A percentile compares a stretch with the other conserved stretches of the same genome.
Evolutionary conservation across 2,329 filamentous ascomycete genomes (phyloP).

Genomic region (Didymella arachidicola): DNA sequence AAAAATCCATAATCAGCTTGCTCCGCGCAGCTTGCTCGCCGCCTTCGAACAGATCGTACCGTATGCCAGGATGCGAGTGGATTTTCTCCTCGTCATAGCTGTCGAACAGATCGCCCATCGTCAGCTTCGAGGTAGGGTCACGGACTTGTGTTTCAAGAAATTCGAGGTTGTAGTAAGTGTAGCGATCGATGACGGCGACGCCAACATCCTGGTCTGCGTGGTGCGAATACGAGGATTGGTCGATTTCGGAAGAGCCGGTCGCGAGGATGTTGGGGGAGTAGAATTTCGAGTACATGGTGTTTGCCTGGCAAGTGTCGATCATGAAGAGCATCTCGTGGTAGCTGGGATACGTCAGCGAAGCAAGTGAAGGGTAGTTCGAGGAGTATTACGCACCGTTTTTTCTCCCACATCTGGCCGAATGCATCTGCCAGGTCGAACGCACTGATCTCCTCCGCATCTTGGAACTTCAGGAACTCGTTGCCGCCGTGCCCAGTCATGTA

Average conservation of each 20-base stretch:
- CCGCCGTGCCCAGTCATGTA: conserved; percentile 99
- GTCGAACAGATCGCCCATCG: conserved; percentile 92
- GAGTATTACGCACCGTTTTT: conserved; percentile 73
- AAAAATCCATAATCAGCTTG: conserved; percentile 92
- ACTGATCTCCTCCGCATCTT: conserved; percentile 96
- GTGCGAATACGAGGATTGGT: conserved; percentile 96
- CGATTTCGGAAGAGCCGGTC: conserved; percentile 93
- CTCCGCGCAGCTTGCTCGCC: conserved; percentile 79
- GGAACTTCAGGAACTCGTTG: conserved; percentile 98
- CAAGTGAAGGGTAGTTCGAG: neutral
- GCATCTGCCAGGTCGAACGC: conserved; percentile 96
- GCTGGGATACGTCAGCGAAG: conserved; percentile 51
- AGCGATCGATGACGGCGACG: conserved; percentile 83
- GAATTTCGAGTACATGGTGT: conserved; percentile 98
- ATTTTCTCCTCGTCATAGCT: conserved; percentile 96
- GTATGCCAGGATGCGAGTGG: conserved; percentile 87
- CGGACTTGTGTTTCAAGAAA: conserved; percentile 91
- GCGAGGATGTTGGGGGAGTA: conserved; percentile 99
- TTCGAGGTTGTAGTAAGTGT: conserved; percentile 57
- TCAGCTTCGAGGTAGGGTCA: conserved; percentile 85
- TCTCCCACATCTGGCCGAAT: conserved; percentile 99
- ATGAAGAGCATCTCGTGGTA: conserved; percentile 99
- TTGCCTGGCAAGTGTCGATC: conserved; percentile 99
- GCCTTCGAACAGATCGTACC: conserved; percentile 93
- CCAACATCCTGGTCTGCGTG: conserved; percentile 98